A percentile compares a stretch with the other conserved stretches of the same genome.
Evolutionary conservation across 2,329 filamentous ascomycete species (phyloP).

Genomic region (Trichoderma lentiforme): DNA sequence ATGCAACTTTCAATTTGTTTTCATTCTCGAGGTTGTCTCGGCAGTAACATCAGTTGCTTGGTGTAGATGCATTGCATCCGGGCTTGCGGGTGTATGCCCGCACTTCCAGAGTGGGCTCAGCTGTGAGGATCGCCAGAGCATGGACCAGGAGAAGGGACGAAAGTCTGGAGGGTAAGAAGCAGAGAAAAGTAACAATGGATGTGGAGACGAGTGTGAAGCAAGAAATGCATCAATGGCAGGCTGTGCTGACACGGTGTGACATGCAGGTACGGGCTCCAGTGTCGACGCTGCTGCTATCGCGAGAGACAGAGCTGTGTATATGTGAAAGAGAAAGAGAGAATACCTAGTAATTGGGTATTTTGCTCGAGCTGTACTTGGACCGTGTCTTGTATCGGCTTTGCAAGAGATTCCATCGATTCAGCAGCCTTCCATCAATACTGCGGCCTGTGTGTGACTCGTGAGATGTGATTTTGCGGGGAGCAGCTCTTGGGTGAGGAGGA

Average conservation of each 20-base stretch:
- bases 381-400: background rate
- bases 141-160: background rate
- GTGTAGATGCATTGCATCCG: background rate
- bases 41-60: background rate
- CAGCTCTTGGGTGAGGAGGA: background rate
- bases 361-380: background rate
- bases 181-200: background rate
- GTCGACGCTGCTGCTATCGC: background rate
- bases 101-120: background rate
- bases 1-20: background rate
- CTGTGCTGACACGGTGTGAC: constrained; percentile 5
- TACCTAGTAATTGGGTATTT: background rate
- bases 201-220: background rate
- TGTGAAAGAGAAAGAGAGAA: background rate
- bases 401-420: background rate
- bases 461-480: background rate
- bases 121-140: background rate
- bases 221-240: background rate
- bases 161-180: background rate
- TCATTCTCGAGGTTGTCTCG: background rate
- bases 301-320: background rate
- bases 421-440: background rate
- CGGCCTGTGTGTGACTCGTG: background rate
- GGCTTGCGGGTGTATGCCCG: background rate
- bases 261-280: background rate